Evolutionary conservation across 2,329 filamentous ascomycete genomes (phyloP), one percentile per base, ranked within the genome.

Genomic region (Aspergillus novoparasiticus): DNA sequence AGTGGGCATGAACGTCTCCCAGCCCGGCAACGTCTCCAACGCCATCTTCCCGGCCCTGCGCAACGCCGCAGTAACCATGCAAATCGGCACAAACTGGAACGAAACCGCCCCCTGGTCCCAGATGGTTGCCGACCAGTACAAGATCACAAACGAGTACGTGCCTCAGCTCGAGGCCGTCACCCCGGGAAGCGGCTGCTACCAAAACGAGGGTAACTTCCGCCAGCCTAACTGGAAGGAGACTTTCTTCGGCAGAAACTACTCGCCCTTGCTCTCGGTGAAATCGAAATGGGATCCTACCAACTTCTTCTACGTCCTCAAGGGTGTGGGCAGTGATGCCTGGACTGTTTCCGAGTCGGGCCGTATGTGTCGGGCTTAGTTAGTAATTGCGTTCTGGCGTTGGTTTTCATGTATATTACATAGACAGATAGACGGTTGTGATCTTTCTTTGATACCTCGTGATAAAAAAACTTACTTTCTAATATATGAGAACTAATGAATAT

Each of bases 181-280:
- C 1, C 79, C 80, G 0, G 71, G 74, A 46, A 74, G 73, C 8
- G 77, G 78, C 2, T 71, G 71, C 4, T 83, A 83, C 64, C 65
- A 80, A 62, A 83, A 82, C 59, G 81, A 82, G 64, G 78, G 70
- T 11, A 73, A 80, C 60, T 78, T 77, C 68, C 73, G 73, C 43
- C 77, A 82, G 68, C 75, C 74, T 1, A 70, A 80, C 64, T 81
- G 75, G 68, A 71, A 81, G 69, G 57, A 75, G 34, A 73, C 74
- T 1, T 83, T 81, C 66, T 83, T 79, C 64, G 80, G 81, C 6
- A 62, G 59, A 4, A 82, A 80, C 63, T 82, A 82, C 57, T 64
- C 64, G 1, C 70, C 63, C 2, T 69, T 82, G 28, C 66, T 73
- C 5, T 10, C 64, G 9, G 70, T 83, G 32, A 82, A 83, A 74